Conservation (phyloP, 23 red algal genomes). For the Chondrus crispus region DNA sequence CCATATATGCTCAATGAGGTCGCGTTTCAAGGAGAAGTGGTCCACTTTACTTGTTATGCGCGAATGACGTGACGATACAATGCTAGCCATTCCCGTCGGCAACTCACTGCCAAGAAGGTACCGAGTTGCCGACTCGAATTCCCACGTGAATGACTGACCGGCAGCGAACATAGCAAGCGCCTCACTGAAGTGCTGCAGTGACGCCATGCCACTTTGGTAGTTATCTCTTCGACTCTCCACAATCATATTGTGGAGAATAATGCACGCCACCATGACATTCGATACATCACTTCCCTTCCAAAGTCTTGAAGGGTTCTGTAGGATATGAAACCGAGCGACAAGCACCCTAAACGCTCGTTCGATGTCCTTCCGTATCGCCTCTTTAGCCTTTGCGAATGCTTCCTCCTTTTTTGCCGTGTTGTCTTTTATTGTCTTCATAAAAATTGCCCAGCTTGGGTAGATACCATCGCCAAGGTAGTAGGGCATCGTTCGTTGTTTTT, state of each 20-base stretch:
- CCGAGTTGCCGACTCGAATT: background rate
- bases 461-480: background rate
- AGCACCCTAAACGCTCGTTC: background rate
- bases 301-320: background rate
- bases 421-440: background rate
- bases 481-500: background rate
- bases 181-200: background rate
- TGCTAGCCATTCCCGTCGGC: background rate
- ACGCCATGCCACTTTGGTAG: background rate
- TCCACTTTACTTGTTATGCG: background rate
- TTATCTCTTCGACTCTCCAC: background rate
- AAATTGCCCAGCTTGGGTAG: background rate
- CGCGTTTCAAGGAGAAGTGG: background rate
- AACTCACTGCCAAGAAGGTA: background rate
- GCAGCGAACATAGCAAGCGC: background rate
- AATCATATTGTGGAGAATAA: background rate
- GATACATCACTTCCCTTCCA: background rate
- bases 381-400: background rate
- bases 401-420: background rate
- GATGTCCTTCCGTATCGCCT: background rate
- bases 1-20: background rate
- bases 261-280: background rate
- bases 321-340: background rate
- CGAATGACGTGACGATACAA: background rate
- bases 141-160: background rate